Base-by-base conservation (phyloP, 2,329 filamentous ascomycete genomes). In the Zelopaecilomyces penicillatus region DNA sequence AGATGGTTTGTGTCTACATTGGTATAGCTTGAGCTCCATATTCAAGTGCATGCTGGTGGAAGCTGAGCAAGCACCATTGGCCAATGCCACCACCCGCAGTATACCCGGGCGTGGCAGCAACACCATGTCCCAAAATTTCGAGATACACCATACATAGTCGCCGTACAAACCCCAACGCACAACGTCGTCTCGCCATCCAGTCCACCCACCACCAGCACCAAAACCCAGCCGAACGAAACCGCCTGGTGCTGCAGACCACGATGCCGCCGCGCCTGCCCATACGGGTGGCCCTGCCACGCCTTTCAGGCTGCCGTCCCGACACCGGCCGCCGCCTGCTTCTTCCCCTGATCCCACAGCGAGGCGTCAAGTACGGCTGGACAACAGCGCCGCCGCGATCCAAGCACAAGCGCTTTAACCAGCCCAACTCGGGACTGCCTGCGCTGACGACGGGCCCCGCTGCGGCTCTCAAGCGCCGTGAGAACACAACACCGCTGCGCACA, bases 401-500 rank as follows among this genome's bases (percentile, higher is more conserved):
- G 59, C 76, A 74, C 45, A 69, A 66, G 41, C 76, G 75, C 45
- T 83, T 81, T 72, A 82, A 83, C 65, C 76, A 80, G 59, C 60
- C 65, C 38, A 71, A 69, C 38, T 59, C 74, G 0, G 78, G 78
- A 34, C 69, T 83, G 2, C 78, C 80, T 2, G 62, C 60, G 4
- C 76, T 73, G 39, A 76, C 75, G 7, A 70, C 74, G 6, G 78
- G 78, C 0, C 78, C 78, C 2, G 76, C 75, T 2, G 80, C 80
- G 7, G 79, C 80, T 5, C 72, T 83, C 48, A 66, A 68, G 64
- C 76, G 80, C 39, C 75, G 71, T 55, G 75, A 71, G 53, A 70
- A 68, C 52, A 79, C 77, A 11, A 77, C 79, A 10, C 80, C 80
- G 1, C 57, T 81, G 36, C 85, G 93, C 29, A 83, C 89, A 2